Evolutionary conservation across 768 basidiomycete genomes (phyloP), one percentile per base, ranked within the genome.

Genomic region (Boletales sp.): DNA sequence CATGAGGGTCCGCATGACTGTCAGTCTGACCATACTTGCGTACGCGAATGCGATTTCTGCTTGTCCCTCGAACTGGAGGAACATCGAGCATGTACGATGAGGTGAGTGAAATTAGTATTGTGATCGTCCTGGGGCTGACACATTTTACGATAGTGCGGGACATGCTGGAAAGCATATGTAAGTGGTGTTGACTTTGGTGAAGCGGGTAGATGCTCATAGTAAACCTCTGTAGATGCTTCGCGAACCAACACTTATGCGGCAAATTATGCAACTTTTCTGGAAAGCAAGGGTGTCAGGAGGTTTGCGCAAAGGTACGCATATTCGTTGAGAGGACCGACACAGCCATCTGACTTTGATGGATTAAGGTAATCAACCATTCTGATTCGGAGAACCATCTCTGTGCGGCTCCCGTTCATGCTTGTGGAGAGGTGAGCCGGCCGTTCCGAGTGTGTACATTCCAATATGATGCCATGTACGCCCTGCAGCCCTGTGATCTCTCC

Each of bases 91-190:
- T 84, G 82, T 60, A 72, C 75, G 14, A 69, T 76, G 54, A 69
- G 67, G 81, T 82, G 56, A 44, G 80, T 69, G 8, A 19, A 10
- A 19, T 14, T 13, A 27, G 8, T 4, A 24, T 48, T 43, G 4
- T 18, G 9, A n/a, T 29, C 2, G 4, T 27, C 30, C 24, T 29
- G 27, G 14, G 45, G 13, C 42, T 46, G 13, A 48, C 15, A 18
- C 27, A 1, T 4, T n/a, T 39, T 10, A 4, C 3, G 0, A 21
- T 31, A 83, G 82, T n/a, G 82, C 81, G 29, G 83, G 83, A 0
- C 82, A 84, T 51, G 61, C 73, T 18, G 80, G 79, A 13, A 69
- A 66, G 10, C 82, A 84, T 53, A 71, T 81, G 83, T 82, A 60
- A 4, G 75, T 57, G 24, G 42, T 34, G 2, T 2, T 14, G 30